Evolutionary conservation across 805 yeast genomes (phyloP).

Genomic region (Saturnispora gosingensis): DNA sequence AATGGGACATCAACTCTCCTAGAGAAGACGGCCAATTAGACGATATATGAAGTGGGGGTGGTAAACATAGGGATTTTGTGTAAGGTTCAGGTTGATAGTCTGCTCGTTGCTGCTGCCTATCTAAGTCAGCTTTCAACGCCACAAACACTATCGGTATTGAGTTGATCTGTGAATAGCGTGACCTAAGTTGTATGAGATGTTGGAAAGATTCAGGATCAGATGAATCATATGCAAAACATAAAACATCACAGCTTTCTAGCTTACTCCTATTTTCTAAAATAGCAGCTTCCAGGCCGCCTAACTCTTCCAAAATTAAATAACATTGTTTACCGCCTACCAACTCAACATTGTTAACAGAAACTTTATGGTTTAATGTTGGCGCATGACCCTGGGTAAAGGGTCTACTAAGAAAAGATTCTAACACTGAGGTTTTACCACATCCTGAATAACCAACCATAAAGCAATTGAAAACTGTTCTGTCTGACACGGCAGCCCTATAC

Average conservation of each 20-base stretch:
- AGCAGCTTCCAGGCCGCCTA: slow-evolving; percentile 80
- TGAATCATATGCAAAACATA: slow-evolving; percentile 86
- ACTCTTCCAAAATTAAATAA: slow-evolving; percentile 80
- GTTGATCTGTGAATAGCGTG: slow-evolving; percentile 46
- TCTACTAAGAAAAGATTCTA: slow-evolving; percentile 75
- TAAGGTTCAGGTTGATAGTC: slow-evolving; percentile 82
- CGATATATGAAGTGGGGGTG: slow-evolving; percentile 85
- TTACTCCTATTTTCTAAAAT: slow-evolving; percentile 61
- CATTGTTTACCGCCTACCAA: slow-evolving; percentile 92
- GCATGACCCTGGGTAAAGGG: slow-evolving; percentile 60
- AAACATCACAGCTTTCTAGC: slow-evolving; percentile 79
- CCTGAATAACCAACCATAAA: slow-evolving; percentile 77
- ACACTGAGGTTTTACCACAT: slow-evolving; percentile 78
- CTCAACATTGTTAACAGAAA: slow-evolving; percentile 89
- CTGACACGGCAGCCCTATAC: slow-evolving; percentile 61
- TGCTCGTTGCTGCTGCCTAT: slow-evolving; percentile 87
- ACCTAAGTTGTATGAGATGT: slow-evolving; percentile 61
- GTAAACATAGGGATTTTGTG: slow-evolving; percentile 53
- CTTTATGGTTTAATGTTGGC: slow-evolving; percentile 73
- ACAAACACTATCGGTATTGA: slow-evolving; percentile 78
- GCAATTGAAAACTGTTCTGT: slow-evolving; percentile 88
- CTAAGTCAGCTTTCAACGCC: slow-evolving; percentile 91
- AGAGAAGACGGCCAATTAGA: slow-evolving; percentile 84
- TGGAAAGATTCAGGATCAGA: slow-evolving; percentile 94
- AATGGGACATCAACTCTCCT: slow-evolving; percentile 72